Evolutionary conservation across 139 green algal species (phyloP), one percentile per base, ranked within the genome.

Genomic region (Astrephomene gubernaculifera): DNA sequence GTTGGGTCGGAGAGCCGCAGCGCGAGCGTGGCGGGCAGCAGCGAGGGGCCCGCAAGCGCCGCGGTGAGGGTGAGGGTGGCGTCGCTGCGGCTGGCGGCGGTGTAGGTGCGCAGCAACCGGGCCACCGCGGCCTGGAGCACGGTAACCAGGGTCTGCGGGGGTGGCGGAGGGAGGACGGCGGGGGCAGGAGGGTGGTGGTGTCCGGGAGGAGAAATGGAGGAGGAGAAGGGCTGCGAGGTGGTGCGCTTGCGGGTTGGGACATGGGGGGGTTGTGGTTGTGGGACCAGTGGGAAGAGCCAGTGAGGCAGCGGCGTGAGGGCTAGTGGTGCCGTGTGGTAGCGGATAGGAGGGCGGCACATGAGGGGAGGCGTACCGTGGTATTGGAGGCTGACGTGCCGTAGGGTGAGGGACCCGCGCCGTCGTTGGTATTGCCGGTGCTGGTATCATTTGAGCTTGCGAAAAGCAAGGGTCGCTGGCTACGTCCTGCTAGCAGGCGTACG

Each of bases 1-100:
- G 21, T 1, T 8, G 79, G n/a, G 44, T 85, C 79, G 7, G 39
- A 74, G 8, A 85, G 39, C 1, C 64, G 79, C 45, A 85, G 79
- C 33, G 9, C 45, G 31, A 85, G 2, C 22, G 17, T 31, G 1
- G 79, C n/a, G 2, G 79, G 79, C 14, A 85, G 64, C 44, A 38
- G 43, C 33, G 44, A 4, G 43, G 79, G 43, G 2, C 31, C 60
- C 1, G 38, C 44, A 31, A 85, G 44, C 1, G 33, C 31, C 31
- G 38, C 79, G 25, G 19, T 33, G 22, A 85, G 43, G 12, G 33
- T 67, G 1, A 85, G 43, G 0, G 44, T 52, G n/a, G 41, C 10
- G 60, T 33, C 17, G 22, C 17, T 52, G 61, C 63, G 35, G 45
- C 44, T 85, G 64, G 31, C 35, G 9, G 21, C 4, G 8, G 33